phyloP scores from a whole-genome alignment of 768 basidiomycete genomes.

The Tricholoma furcatifolium region DNA sequence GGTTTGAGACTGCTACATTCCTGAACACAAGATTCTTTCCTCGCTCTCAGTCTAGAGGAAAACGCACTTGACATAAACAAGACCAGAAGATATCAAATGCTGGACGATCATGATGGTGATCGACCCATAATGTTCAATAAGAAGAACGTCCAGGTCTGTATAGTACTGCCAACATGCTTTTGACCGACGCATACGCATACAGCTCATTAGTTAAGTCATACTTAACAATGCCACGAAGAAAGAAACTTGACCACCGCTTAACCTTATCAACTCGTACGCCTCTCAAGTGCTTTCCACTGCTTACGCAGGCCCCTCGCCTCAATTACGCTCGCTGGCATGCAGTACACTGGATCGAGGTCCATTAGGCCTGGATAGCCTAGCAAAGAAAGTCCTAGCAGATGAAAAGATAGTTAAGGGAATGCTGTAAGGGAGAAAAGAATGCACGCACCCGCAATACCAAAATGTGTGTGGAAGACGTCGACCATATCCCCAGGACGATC shows the following conservation, averaged over 20 bases:
- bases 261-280: conserved; percentile 19
- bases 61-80: too few species aligned
- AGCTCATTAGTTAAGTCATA: too few species aligned
- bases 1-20: too few species aligned
- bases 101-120: too few species aligned
- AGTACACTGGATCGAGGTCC: conserved; percentile 93
- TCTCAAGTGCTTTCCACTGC: conserved; percentile 56
- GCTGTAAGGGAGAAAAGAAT: not conserved
- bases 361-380: conserved; percentile 83
- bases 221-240: too few species aligned
- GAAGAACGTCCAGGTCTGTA: too few species aligned
- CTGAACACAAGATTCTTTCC: too few species aligned
- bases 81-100: too few species aligned
- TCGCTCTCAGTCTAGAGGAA: too few species aligned
- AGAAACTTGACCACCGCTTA: not conserved
- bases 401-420: not conserved
- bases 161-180: too few species aligned
- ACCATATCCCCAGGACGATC: conserved; percentile 92
- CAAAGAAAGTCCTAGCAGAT: conserved; percentile 69
- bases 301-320: conserved; percentile 69
- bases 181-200: too few species aligned
- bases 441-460: conserved; percentile 78
- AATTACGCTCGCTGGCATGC: conserved; percentile 85
- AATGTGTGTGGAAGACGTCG: conserved; percentile 96
- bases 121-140: too few species aligned